Evolutionary conservation across 2,329 filamentous ascomycete genomes (phyloP).

Genomic region (Furcasterigmium sp.): DNA sequence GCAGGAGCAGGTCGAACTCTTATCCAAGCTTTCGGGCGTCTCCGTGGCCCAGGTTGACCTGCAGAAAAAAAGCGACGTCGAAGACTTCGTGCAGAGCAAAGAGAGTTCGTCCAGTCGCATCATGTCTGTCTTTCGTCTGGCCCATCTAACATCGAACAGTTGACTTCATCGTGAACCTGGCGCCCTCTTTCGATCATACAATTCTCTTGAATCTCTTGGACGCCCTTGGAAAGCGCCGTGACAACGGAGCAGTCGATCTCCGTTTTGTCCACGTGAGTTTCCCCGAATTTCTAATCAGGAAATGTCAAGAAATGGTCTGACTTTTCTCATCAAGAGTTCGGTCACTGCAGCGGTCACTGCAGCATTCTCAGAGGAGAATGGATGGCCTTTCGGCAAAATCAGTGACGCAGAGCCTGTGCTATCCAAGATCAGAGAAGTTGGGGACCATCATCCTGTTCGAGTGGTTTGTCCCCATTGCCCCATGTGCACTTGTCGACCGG

Average conservation of each 20-base stretch:
- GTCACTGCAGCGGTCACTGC: constrained; percentile 16
- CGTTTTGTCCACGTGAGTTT: constrained; percentile 14
- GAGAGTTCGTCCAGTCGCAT: constrained; percentile 14
- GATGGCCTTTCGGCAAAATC: constrained; percentile 24
- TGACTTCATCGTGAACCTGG: constrained; percentile 27
- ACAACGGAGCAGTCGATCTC: constrained; percentile 16
- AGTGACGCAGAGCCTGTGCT: constrained; percentile 24
- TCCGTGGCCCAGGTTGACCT: constrained; percentile 24
- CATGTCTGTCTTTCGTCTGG: no score
- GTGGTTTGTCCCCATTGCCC: constrained; percentile 10
- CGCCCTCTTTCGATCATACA: constrained; percentile 21
- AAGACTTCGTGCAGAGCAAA: constrained; percentile 14
- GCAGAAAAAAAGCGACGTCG: constrained; percentile 17
- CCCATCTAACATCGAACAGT: constrained; percentile 17
- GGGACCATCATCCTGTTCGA: constrained; percentile 18
- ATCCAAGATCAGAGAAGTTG: constrained; percentile 20
- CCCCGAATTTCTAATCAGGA: no score
- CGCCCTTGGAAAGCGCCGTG: constrained; percentile 23
- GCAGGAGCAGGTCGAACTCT: constrained; percentile 22
- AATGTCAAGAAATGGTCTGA: no score
- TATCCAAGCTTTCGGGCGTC: constrained; percentile 21
- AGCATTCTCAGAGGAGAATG: constrained; percentile 18
- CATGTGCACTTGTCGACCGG: no score
- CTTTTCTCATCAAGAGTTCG: constrained; percentile 27
- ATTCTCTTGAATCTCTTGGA: constrained; percentile 21